Base-by-base conservation (phyloP, 2,329 filamentous ascomycete genomes). In the Alternaria incomplexa region DNA sequence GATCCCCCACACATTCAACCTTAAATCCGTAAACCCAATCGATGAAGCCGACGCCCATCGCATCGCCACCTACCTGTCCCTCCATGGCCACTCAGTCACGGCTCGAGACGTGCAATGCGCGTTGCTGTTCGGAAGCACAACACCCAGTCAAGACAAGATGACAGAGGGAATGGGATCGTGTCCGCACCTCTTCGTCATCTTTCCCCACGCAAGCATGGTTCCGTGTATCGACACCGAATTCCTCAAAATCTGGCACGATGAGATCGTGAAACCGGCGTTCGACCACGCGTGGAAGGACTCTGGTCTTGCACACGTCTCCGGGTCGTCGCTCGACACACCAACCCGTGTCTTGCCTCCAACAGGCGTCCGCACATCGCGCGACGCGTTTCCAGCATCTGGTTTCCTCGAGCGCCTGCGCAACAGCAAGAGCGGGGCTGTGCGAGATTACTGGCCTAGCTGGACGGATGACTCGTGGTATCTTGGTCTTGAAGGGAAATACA, bases 251-350 rank as follows among this genome's bases (percentile, higher is more conserved):
- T 73, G 69, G 69, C 69, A 72, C 57, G 63, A 72, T 9, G 53
- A 69, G 1, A 63, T 74, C 5, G 52, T 74, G 15, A 65, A 61
- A 20, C 70, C 70, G 2, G 67, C 69, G 1, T 72, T 72, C 52
- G 61, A 72, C 28, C 28, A 30, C 15, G 67, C 71, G 4, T 74
- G 67, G 70, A 47, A 51, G 9, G 51, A 66, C 17, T 64, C 61
- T 5, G 48, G 56, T 5, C 56, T 69, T 5, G 56, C 63, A 1
- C 3, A 46, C 10, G 47, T 58, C 0, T 40, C 54, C 11, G 58
- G 63, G 32, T 30, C 52, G 3, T 25, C 47, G 1, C 2, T 25
- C 4, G 58, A 57, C 46, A 46, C 46, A 5, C 23, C 22, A 5
- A 36, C 57, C 3, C 52, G 36, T 10, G 51, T 64, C 8, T 28